Evolutionary conservation across 2,329 filamentous ascomycete genomes (phyloP).

Genomic region (Colletotrichum costaricense): DNA sequence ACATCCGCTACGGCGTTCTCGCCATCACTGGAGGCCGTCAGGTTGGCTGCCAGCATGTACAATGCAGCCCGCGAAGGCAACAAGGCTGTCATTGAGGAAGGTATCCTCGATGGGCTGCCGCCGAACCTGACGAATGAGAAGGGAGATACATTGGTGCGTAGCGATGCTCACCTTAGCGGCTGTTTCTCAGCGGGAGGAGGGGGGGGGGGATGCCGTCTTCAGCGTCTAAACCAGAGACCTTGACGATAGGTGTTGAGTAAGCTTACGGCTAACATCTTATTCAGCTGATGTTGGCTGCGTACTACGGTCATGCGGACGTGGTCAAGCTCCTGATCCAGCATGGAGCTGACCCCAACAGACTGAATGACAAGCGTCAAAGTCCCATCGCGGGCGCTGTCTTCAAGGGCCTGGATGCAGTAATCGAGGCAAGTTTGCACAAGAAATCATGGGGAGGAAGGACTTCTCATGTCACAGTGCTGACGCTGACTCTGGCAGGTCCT

Average conservation of each 20-base stretch:
- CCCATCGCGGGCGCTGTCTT: constrained; percentile 79
- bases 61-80: constrained; percentile 73
- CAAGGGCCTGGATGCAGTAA: constrained; percentile 74
- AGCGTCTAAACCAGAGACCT: neutral
- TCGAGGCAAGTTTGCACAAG: constrained; percentile 56
- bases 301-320: constrained; percentile 73
- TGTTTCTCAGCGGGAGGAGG: neutral
- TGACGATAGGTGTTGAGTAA: neutral
- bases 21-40: constrained; percentile 73
- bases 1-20: constrained; percentile 35
- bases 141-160: constrained; percentile 73
- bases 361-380: constrained; percentile 77
- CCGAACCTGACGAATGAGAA: constrained; percentile 79
- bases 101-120: constrained; percentile 73
- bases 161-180: constrained; percentile 32
- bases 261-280: neutral
- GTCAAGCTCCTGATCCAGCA: constrained; percentile 69
- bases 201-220: neutral
- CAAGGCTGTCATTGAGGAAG: constrained; percentile 67
- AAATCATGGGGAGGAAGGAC: too few species aligned
- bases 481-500: constrained; percentile 49
- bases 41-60: constrained; percentile 74
- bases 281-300: constrained; percentile 78
- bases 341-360: constrained; percentile 73
- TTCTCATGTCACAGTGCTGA: neutral